A percentile compares a stretch with the other conserved stretches of the same genome.
Conservation (phyloP, 1,139 yeast species). For the Diutina scorzettiae region DNA sequence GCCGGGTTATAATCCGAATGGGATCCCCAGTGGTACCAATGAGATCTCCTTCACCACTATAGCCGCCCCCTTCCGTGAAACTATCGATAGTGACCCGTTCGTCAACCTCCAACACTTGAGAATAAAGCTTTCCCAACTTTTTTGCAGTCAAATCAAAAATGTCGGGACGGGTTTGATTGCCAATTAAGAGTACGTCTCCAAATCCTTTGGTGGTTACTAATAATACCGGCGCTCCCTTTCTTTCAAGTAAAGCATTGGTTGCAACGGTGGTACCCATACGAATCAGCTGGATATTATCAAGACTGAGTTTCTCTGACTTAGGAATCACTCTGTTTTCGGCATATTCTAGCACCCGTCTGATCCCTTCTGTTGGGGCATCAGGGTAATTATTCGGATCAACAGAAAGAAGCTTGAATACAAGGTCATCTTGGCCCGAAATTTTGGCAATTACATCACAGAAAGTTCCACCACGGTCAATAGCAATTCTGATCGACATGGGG, state of each 20-base stretch:
- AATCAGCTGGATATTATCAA: slow-evolving; percentile 35
- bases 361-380: slow-evolving; percentile 90
- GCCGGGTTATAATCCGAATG: slow-evolving; percentile 20
- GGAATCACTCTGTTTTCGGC: slow-evolving; percentile 41
- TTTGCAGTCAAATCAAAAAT: slow-evolving; percentile 37
- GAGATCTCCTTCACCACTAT: slow-evolving; percentile 14
- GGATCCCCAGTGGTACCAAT: slow-evolving; percentile 27
- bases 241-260: slow-evolving; percentile 59
- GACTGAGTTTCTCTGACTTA: slow-evolving; percentile 15
- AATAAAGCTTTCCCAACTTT: slow-evolving; percentile 35
- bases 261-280: slow-evolving; percentile 80
- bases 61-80: slow-evolving; percentile 37
- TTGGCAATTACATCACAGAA: slow-evolving; percentile 71
- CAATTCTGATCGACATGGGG: neutral
- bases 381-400: slow-evolving; percentile 78
- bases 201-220: slow-evolving; percentile 57
- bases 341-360: slow-evolving; percentile 59
- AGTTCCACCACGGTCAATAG: slow-evolving; percentile 65
- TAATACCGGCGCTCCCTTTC: slow-evolving; percentile 57
- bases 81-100: slow-evolving; percentile 66
- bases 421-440: slow-evolving; percentile 26
- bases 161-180: slow-evolving; percentile 64
- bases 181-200: slow-evolving; percentile 51
- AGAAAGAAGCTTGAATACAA: slow-evolving; percentile 54
- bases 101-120: slow-evolving; percentile 52